Conservation (phyloP, 1,284 basidiomycete genomes). For the Leccinum variabile region DNA sequence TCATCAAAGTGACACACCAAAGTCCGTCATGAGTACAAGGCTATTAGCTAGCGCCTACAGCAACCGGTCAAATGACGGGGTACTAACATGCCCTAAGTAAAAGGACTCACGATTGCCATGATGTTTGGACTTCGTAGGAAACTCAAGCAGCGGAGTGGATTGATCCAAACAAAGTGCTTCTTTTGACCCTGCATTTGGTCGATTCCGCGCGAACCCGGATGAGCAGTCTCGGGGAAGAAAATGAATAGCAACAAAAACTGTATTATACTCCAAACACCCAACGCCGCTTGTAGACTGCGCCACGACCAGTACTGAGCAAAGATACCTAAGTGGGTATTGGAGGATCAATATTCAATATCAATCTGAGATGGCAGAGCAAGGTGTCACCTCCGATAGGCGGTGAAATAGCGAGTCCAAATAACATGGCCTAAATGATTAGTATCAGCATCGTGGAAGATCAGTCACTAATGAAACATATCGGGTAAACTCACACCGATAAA, state of each 20-base stretch:
- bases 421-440: constrained; percentile 36
- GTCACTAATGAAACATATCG: background rate
- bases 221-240: constrained; percentile 72
- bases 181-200: constrained; percentile 38
- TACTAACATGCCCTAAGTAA: background rate
- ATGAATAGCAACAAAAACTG: constrained; percentile 47
- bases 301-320: constrained; percentile 62
- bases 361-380: background rate
- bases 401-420: constrained; percentile 46
- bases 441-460: background rate
- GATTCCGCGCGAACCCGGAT: constrained; percentile 48
- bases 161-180: constrained; percentile 52
- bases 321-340: constrained; percentile 33
- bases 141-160: constrained; percentile 55
- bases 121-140: constrained; percentile 63
- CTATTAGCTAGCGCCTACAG: constrained; percentile 43
- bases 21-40: constrained; percentile 46
- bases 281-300: constrained; percentile 60
- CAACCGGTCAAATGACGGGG: background rate
- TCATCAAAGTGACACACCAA: constrained; percentile 35
- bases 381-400: constrained; percentile 44
- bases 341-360: constrained; percentile 14
- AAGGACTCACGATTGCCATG: constrained; percentile 47
- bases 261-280: constrained; percentile 47
- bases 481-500: constrained; percentile 40